A percentile compares a stretch with the other conserved stretches of the same genome.
Evolutionary conservation across 352 stramenopile genomes (phyloP).

Genomic region (Globisporangium carolinianum): DNA sequence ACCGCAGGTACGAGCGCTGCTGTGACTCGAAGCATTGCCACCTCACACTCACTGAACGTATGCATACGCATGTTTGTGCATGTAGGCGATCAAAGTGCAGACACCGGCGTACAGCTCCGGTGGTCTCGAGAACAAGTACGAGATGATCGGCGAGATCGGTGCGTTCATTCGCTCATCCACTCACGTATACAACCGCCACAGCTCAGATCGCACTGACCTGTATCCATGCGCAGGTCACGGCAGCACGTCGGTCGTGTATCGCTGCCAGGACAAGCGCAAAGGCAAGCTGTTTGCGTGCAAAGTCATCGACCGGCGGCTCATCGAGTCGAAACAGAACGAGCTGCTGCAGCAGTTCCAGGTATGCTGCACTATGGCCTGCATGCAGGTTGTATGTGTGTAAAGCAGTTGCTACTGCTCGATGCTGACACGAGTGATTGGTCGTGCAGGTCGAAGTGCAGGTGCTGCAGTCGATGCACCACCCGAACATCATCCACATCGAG

Average conservation of each 20-base stretch:
- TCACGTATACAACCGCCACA: neutral
- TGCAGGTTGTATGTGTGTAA: too few species aligned
- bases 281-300: conserved; percentile 71
- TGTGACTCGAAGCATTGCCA: neutral
- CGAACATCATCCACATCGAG: conserved; percentile 89
- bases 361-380: neutral
- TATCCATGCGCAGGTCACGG: conserved; percentile 43
- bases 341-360: conserved; percentile 86
- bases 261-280: conserved; percentile 58
- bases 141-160: conserved; percentile 82
- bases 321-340: conserved; percentile 71
- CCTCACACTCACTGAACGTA: neutral
- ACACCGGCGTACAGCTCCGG: conserved; percentile 62
- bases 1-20: conserved; percentile 13
- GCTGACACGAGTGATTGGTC: too few species aligned
- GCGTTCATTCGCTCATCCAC: conserved; percentile 5
- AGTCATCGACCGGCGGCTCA: conserved; percentile 76
- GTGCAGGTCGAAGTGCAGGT: conserved; percentile 83
- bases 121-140: conserved; percentile 76
- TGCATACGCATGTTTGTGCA: neutral
- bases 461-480: conserved; percentile 81
- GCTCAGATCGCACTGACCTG: too few species aligned
- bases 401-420: too few species aligned
- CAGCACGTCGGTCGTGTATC: conserved; percentile 81
- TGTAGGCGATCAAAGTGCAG: conserved; percentile 65